Evolutionary conservation across 2,329 filamentous ascomycete genomes (phyloP), one percentile per base, ranked within the genome.

Genomic region (Exophiala viscosa): DNA sequence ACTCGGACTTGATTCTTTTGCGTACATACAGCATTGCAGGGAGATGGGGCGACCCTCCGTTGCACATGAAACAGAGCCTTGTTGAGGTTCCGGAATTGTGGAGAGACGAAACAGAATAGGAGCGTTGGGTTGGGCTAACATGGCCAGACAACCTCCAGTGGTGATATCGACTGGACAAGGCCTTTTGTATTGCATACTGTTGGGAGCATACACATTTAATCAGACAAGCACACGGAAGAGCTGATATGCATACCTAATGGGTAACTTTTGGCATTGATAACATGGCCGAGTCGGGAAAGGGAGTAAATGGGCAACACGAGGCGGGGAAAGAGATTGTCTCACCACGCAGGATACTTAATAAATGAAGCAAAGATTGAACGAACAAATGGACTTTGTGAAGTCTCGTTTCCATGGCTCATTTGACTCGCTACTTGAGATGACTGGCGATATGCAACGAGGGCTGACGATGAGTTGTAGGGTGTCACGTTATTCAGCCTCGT

Each of bases 141-240:
- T 56, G 28, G 10, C 45, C 18, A 41, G 42, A 31, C 15, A 50
- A 40, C 41, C 18, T 39, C 43, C 47, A 39, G 23, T 17, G 51
- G 34, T 49, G 41, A 56, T 45, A 51, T 46, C 45, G 41, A 44
- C 54, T 51, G 50, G 55, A 54, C 48, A 51, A 50, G 53, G 46
- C 34, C 35, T 50, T 50, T 54, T 58, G 50, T 58, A 57, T 57
- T 50, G 52, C 54, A 58, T 57, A 55, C 45, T 39, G 47, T 42
- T 40, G 46, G 47, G 51, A 28, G 47, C 47, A 54, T 52, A 56
- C 50, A 56, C 40, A 31, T 50, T 56, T 50, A 28, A 28, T 52
- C 52, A 51, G 54, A 47, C 48, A 58, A 52, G 49, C 57, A 60
- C 52, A 60, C 52, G 57, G 57, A 47, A 48, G 57, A 52, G 50